Evolutionary conservation across 1,284 basidiomycete genomes (phyloP).

Genomic region (Austroboletus niveus): DNA sequence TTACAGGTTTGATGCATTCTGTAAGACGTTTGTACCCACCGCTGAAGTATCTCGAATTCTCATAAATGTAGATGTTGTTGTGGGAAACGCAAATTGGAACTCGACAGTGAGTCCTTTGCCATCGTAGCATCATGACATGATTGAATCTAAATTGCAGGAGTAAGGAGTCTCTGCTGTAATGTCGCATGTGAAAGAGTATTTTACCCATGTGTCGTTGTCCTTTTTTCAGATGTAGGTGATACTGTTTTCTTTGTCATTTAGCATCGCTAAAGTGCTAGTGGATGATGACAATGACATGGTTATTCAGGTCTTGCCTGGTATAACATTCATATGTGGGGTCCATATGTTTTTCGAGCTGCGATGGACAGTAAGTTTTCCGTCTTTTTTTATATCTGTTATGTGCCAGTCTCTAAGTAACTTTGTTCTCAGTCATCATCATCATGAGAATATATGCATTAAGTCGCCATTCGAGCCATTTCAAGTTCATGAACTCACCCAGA

Average conservation of each 20-base stretch:
- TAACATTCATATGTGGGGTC: slow-evolving; percentile 14
- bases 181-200: no score
- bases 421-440: slow-evolving; percentile 20
- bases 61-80: slow-evolving; percentile 5
- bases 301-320: slow-evolving; percentile 12
- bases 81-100: slow-evolving; percentile 8
- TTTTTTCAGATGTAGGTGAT: slow-evolving; percentile 12
- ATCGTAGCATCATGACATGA: background rate
- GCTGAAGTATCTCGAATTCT: background rate
- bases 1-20: slow-evolving; percentile 8
- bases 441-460: slow-evolving; percentile 18
- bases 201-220: no score
- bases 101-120: slow-evolving; percentile 4
- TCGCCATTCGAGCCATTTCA: background rate
- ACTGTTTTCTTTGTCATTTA: background rate
- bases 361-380: slow-evolving; percentile 19
- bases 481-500: slow-evolving; percentile 7
- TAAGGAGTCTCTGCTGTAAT: slow-evolving; percentile 2
- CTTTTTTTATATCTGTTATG: background rate
- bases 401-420: background rate
- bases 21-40: slow-evolving; percentile 4
- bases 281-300: no score
- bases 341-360: slow-evolving; percentile 11
- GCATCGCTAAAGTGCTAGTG: background rate
- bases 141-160: slow-evolving; percentile 5